phyloP scores from a whole-genome alignment of 345 rosid genomes.

The Eucalyptus regnans region DNA sequence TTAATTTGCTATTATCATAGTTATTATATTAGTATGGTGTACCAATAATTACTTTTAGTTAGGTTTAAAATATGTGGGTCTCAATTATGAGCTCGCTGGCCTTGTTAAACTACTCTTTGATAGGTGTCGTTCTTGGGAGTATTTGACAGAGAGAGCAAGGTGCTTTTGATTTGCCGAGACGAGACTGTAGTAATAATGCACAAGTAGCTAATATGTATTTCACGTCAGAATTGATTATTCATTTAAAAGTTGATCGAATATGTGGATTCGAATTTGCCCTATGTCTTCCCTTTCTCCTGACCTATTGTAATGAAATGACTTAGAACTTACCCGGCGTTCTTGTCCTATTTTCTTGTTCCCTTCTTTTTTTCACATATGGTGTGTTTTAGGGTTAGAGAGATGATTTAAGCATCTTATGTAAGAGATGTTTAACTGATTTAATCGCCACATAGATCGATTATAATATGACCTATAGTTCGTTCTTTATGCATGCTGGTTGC shows the following conservation, averaged over 20 bases:
- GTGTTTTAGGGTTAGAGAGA: background rate
- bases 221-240: background rate
- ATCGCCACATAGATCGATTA: background rate
- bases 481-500: background rate
- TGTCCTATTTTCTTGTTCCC: background rate
- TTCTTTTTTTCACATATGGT: background rate
- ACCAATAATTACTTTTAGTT: background rate
- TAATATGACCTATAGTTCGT: background rate
- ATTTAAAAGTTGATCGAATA: background rate
- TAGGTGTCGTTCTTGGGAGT: background rate
- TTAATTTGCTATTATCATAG: background rate
- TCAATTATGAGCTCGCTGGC: background rate
- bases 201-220: background rate
- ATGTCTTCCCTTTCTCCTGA: background rate
- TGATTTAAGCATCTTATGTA: background rate
- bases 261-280: background rate
- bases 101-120: background rate
- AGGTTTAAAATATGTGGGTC: background rate
- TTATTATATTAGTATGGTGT: background rate
- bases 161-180: background rate
- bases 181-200: background rate
- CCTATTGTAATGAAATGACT: background rate
- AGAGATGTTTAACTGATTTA: background rate
- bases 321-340: background rate
- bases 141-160: background rate